Conservation (phyloP, 768 basidiomycete species). For the Nevesoporus exiguus region DNA sequence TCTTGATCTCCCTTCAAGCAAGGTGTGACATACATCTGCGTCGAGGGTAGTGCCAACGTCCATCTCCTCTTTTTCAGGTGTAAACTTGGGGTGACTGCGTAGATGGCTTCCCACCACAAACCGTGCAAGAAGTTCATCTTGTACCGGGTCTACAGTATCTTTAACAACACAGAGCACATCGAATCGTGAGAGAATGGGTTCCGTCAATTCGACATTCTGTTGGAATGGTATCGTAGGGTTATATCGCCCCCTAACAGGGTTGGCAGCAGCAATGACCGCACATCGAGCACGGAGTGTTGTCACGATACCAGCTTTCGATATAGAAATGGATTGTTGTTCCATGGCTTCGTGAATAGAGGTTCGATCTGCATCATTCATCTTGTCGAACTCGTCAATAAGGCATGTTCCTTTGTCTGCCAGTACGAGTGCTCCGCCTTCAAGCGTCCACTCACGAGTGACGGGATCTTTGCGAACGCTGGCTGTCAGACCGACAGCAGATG, state of each 20-base stretch:
- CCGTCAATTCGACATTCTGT: conserved; percentile 97
- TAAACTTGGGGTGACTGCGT: conserved; percentile 92
- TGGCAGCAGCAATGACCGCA: conserved; percentile 96
- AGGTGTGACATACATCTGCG: conserved; percentile 69
- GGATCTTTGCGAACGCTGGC: conserved; percentile 99
- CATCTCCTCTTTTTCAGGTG: conserved; percentile 84
- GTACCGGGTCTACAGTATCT: conserved; percentile 93
- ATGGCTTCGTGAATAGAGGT: conserved; percentile 99
- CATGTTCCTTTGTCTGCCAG: conserved; percentile 97
- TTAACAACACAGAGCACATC: conserved; percentile 98
- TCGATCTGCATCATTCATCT: conserved; percentile 98
- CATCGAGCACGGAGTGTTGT: conserved; percentile 98
- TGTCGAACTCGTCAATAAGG: conserved; percentile 98
- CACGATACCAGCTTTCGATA: conserved; percentile 98
- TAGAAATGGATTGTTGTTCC: conserved; percentile 99
- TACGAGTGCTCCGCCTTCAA: conserved; percentile 98
- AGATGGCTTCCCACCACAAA: conserved; percentile 99
- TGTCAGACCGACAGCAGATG: conserved; percentile 96
- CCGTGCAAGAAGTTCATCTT: conserved; percentile 92
- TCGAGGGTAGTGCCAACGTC: conserved; percentile 86
- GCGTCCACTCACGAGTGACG: conserved; percentile 95
- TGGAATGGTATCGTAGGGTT: conserved; percentile 98
- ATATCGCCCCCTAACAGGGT: conserved; percentile 95
- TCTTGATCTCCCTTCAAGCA: neutral
- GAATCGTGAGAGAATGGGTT: conserved; percentile 96